Percentiles rank a stretch among this genome's conserved stretches.
Conservation (phyloP, 192 early-diverging fungal species). For the Dissophora ornata region DNA sequence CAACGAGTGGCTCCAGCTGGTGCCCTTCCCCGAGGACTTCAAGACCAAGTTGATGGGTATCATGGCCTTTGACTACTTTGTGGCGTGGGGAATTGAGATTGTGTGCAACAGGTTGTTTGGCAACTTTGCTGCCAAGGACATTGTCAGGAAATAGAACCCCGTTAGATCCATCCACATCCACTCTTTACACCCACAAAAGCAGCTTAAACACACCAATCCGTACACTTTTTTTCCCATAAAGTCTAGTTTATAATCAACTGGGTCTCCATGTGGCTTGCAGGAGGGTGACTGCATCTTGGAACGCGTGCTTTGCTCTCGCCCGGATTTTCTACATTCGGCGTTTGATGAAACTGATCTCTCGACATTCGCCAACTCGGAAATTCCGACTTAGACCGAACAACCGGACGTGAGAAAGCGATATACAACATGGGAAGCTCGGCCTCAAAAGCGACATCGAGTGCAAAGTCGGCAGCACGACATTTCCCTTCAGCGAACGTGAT, state of each 20-base stretch:
- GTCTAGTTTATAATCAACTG: too few species aligned
- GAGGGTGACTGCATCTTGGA: too few species aligned
- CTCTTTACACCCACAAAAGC: too few species aligned
- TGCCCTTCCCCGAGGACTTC: constrained; percentile 91
- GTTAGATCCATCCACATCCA: not conserved
- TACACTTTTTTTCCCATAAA: constrained; percentile 1
- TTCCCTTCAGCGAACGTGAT: constrained; percentile 38
- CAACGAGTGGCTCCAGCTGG: constrained; percentile 92
- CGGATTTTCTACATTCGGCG: too few species aligned
- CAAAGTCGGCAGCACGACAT: constrained; percentile 42
- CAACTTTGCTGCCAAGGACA: constrained; percentile 90
- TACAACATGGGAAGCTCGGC: constrained; percentile 42
- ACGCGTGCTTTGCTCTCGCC: too few species aligned
- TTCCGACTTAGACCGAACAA: too few species aligned
- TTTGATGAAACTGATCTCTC: not conserved
- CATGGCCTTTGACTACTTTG: constrained; percentile 92
- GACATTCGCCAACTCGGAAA: not conserved
- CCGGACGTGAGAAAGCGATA: too few species aligned
- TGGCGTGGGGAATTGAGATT: constrained; percentile 84
- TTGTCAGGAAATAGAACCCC: constrained; percentile 57
- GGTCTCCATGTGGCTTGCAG: too few species aligned
- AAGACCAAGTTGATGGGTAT: constrained; percentile 80
- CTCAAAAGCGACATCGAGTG: constrained; percentile 34
- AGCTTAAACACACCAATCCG: too few species aligned
- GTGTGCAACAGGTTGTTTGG: constrained; percentile 83